These are phyloP conservation scores for Adiantum capillusveneris DNA, from an alignment of 75 land plant genomes.

Conservation along the genomic window DNA sequence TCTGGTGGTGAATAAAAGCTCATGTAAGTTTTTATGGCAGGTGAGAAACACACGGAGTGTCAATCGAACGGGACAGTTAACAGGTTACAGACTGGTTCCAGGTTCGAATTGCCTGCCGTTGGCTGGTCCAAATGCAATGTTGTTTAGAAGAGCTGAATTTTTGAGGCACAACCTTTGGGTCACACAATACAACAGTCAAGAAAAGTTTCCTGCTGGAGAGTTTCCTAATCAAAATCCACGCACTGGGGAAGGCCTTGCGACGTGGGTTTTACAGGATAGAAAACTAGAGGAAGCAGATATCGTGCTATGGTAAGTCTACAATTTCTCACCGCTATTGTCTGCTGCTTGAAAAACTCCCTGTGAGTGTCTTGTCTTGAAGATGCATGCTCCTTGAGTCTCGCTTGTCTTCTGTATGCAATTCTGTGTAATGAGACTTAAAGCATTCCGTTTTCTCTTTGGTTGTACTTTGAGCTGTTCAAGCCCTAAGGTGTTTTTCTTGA, in stretches of 20 bases:
- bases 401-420: too few species aligned
- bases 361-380: too few species aligned
- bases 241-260: conserved; percentile 76
- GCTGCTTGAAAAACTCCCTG: too few species aligned
- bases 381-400: too few species aligned
- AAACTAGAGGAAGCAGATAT: conserved; percentile 87
- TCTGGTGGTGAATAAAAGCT: background rate
- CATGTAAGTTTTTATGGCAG: conserved; percentile 9
- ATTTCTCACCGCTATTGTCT: too few species aligned
- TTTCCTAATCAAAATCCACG: conserved; percentile 99
- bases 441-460: too few species aligned
- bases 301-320: conserved; percentile 93
- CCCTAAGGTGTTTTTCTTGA: too few species aligned
- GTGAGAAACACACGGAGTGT: conserved; percentile 80
- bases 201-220: conserved; percentile 91
- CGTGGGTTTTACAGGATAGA: conserved; percentile 82
- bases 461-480: too few species aligned
- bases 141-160: conserved; percentile 86
- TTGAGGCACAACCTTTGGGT: conserved; percentile 98
- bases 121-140: conserved; percentile 82
- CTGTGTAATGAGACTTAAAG: too few species aligned
- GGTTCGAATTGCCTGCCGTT: conserved; percentile 93
- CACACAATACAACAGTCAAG: conserved; percentile 61
- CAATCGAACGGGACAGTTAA: conserved; percentile 82
- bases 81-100: conserved; percentile 88